Conservation (phyloP, 768 basidiomycete species). For the Pleurotus tuoliensis region DNA sequence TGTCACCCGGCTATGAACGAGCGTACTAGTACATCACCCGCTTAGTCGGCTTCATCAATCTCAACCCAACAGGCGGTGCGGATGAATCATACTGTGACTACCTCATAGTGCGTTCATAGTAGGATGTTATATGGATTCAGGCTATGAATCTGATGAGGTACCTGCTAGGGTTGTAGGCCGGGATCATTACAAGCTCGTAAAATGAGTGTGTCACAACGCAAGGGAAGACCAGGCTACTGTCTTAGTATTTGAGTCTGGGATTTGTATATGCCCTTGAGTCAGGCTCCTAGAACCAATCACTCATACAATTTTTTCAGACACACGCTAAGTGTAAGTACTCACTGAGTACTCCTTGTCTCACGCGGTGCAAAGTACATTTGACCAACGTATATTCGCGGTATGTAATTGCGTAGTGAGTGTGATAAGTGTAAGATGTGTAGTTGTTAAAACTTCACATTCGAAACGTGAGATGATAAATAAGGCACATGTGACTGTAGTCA, state of each 20-base stretch:
- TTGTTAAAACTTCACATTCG: too few relatives aligned
- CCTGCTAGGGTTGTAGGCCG: not conserved
- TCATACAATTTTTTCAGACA: too few relatives aligned
- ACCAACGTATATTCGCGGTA: too few relatives aligned
- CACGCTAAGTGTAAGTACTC: too few relatives aligned
- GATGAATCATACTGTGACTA: slow-evolving; percentile 11
- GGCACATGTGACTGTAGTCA: too few relatives aligned
- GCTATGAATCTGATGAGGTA: not conserved
- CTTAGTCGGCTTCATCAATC: slow-evolving; percentile 10
- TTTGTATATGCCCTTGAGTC: not conserved
- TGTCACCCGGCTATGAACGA: slow-evolving; percentile 10
- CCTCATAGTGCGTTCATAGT: slow-evolving; percentile 7
- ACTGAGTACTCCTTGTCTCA: too few relatives aligned
- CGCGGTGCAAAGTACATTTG: too few relatives aligned
- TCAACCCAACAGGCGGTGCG: slow-evolving; percentile 6
- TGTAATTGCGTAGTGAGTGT: too few relatives aligned
- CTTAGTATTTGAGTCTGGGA: slow-evolving; percentile 1
- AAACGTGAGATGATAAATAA: too few relatives aligned
- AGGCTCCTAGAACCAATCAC: too few relatives aligned
- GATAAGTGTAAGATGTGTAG: too few relatives aligned
- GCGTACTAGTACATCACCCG: slow-evolving; percentile 9
- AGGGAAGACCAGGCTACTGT: slow-evolving; percentile 2
- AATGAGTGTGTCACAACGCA: not conserved
- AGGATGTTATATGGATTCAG: not conserved
- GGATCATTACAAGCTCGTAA: slow-evolving; percentile 1